Evolutionary conservation across 2,329 filamentous ascomycete genomes (phyloP), one percentile per base, ranked within the genome.

Genomic region (Xylariales sp.): DNA sequence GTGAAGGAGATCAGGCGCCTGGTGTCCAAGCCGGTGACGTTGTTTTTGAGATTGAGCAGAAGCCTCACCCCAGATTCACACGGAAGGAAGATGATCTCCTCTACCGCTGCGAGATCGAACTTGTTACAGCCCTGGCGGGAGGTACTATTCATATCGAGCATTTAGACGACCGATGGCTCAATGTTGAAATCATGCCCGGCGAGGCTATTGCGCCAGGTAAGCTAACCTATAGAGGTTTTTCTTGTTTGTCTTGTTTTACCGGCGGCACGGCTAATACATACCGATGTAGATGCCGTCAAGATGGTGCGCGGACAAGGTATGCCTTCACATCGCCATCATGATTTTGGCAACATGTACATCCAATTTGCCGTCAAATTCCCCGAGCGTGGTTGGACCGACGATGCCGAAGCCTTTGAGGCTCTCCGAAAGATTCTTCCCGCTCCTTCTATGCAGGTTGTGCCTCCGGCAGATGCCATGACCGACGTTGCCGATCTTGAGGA

Each of bases 341-440:
- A 98, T 82, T 90, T 88, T 78, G 96, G 96, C 77, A 97, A 99
- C 83, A 86, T 99, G 75, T 99, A 96, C 85, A 94, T 99, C 78
- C 93, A 97, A 79, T 99, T 99, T 84, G 91, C 93, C 77, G 94
- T 99, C 83, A 97, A 97, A 83, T 98, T 99, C 87, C 96, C 96
- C 56, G 91, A 93, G 77, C 91, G 90, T 83, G 85, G 88, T 78
- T 91, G 89, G 87, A 87, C 88, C 45, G 79, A 87, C 45, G 85
- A 91, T 59, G 84, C 89, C 16, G 85, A 89, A 65, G 91, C 93
- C 70, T 92, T 97, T 74, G 89, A 93, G 65, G 85, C 90, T 12
- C 90, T 99, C 46, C 94, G 96, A 78, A 87, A 90, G 75, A 90
- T 97, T 63, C 88, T 99, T n/a, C 95, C 95, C 1, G 82, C 91